Evolutionary conservation across 148 eudicot species (phyloP).

Genomic region (Agrostemma githago): DNA sequence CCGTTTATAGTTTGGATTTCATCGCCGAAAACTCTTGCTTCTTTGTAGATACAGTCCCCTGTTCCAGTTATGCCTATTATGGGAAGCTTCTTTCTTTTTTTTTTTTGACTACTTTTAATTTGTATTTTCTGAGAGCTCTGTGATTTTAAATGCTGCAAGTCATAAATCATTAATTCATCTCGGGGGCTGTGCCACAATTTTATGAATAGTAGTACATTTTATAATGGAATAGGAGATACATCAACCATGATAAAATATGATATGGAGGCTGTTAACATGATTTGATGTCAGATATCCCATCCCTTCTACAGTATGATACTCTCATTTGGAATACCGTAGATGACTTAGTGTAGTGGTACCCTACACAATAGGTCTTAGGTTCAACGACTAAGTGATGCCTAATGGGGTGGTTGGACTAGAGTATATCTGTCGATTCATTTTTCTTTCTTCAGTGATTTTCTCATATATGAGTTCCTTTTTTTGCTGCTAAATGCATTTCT

Average conservation of each 20-base stretch:
- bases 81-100: not conserved
- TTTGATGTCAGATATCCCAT: conserved; percentile 18
- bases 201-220: not conserved
- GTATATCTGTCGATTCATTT: conserved; percentile 13
- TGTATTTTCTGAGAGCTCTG: not conserved
- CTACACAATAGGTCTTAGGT: no score
- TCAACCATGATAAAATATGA: not conserved
- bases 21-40: not conserved
- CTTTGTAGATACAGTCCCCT: conserved; percentile 3
- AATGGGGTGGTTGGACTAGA: conserved; percentile 1
- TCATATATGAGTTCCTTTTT: not conserved
- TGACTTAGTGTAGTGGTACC: no score
- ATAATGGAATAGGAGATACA: conserved; percentile 3
- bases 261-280: conserved; percentile 10
- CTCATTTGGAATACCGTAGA: not conserved
- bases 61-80: not conserved
- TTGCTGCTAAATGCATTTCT: not conserved
- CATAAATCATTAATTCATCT: not conserved
- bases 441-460: conserved; percentile 9
- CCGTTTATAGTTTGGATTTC: not conserved
- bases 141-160: not conserved
- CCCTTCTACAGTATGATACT: not conserved
- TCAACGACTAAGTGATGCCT: no score
- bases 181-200: conserved; percentile 6
- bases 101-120: not conserved